Conservation (phyloP, 768 basidiomycete genomes). For the Sutorius australiensis region DNA sequence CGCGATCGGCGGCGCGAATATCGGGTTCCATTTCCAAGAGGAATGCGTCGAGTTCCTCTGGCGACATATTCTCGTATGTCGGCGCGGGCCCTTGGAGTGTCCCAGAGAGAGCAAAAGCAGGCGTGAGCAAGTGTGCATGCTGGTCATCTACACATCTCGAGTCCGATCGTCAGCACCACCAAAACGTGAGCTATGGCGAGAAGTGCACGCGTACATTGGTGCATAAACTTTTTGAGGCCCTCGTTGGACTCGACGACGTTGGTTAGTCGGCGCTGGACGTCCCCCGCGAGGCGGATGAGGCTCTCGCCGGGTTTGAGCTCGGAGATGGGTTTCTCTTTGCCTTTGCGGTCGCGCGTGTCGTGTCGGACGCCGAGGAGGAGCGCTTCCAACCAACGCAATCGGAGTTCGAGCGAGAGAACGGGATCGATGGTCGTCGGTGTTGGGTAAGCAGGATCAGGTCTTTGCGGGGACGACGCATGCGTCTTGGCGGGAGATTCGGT, state of each 20-base stretch:
- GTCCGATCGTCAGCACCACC: not conserved
- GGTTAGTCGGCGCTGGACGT: conserved; percentile 55
- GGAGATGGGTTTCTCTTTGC: conserved; percentile 28
- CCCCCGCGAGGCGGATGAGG: conserved; percentile 55
- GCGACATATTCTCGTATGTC: conserved; percentile 60
- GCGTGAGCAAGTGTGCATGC: conserved; percentile 69
- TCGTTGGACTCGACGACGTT: conserved; percentile 64
- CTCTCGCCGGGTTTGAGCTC: conserved; percentile 52
- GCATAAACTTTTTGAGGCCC: conserved; percentile 69
- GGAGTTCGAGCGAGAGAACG: conserved; percentile 64
- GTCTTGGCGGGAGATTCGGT: conserved; percentile 19
- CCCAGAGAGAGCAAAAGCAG: conserved; percentile 72
- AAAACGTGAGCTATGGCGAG: not conserved
- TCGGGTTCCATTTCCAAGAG: conserved; percentile 80
- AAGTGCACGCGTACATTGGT: conserved; percentile 51
- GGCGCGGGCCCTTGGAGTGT: conserved; percentile 46
- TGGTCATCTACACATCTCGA: conserved; percentile 55
- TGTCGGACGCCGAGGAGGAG: conserved; percentile 63
- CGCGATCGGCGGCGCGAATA: conserved; percentile 76
- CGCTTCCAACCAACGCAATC: conserved; percentile 78
- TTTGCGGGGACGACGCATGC: conserved; percentile 2
- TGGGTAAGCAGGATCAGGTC: conserved; percentile 5
- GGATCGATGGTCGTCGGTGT: conserved; percentile 49
- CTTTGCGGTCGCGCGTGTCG: conserved; percentile 40
- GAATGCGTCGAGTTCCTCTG: conserved; percentile 66